Conservation (phyloP, 495 filamentous ascomycete genomes). For the Penicillium simplicissimum region DNA sequence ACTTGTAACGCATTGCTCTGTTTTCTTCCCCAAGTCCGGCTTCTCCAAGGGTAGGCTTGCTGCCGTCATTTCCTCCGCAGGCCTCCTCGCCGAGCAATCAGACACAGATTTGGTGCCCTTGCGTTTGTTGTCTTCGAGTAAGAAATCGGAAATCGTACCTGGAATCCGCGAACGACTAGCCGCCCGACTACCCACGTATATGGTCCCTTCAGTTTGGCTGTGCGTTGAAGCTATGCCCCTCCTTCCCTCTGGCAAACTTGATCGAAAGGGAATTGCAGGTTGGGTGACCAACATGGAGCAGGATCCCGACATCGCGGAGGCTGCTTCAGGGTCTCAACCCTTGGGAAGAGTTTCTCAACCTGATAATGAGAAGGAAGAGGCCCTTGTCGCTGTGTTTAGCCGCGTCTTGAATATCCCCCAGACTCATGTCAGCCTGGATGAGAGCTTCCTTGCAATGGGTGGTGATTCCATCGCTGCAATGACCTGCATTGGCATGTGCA, state of each 20-base stretch:
- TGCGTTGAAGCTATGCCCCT: slow-evolving; percentile 52
- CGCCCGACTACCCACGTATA: slow-evolving; percentile 49
- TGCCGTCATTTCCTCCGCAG: slow-evolving; percentile 36
- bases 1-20: slow-evolving; percentile 41
- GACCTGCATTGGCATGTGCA: slow-evolving; percentile 57
- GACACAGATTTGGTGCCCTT: slow-evolving; percentile 28
- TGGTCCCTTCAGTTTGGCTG: slow-evolving; percentile 57
- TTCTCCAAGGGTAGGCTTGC: slow-evolving; percentile 43
- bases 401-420: slow-evolving; percentile 54
- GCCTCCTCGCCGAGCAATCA: slow-evolving; percentile 24
- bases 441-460: slow-evolving; percentile 64
- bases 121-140: slow-evolving; percentile 24
- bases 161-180: slow-evolving; percentile 37
- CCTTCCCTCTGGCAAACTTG: slow-evolving; percentile 53
- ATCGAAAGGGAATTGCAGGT: slow-evolving; percentile 42
- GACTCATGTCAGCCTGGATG: slow-evolving; percentile 48
- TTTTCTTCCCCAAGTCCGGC: slow-evolving; percentile 46
- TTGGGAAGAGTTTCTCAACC: slow-evolving; percentile 23
- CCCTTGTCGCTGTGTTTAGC: slow-evolving; percentile 48
- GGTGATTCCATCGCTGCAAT: slow-evolving; percentile 73
- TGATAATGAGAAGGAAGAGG: slow-evolving; percentile 37
- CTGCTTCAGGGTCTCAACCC: background rate
- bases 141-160: slow-evolving; percentile 28
- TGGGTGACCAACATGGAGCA: slow-evolving; percentile 40
- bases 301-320: slow-evolving; percentile 26